Percentiles rank a stretch among this genome's conserved stretches.
phyloP scores from a whole-genome alignment of 2,329 filamentous ascomycete species.

The Fusarium sacchari region DNA sequence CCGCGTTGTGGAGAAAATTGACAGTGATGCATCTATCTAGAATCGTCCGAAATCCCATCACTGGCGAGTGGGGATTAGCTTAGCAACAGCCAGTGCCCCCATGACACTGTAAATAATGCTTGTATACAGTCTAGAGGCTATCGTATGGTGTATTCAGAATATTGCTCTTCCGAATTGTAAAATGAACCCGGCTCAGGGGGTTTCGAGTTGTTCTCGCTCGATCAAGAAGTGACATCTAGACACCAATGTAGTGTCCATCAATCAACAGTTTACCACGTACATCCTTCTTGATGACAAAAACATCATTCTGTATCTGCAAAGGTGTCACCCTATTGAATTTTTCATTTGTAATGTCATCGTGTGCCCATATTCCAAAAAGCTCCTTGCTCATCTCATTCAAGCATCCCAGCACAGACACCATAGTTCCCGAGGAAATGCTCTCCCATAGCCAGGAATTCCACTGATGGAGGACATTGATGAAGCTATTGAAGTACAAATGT shows the following conservation, averaged over 20 bases:
- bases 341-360: background rate
- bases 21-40: background rate
- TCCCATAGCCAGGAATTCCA: background rate
- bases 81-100: background rate
- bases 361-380: background rate
- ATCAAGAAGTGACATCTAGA: background rate
- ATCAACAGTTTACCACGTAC: too few species aligned
- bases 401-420: background rate
- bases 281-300: too few species aligned
- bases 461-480: background rate
- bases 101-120: background rate
- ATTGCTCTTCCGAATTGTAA: background rate
- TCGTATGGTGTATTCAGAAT: background rate
- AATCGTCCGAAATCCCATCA: slow-evolving; percentile 2
- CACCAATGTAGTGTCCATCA: background rate
- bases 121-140: background rate
- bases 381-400: background rate
- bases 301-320: too few species aligned
- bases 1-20: background rate
- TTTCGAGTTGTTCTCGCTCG: background rate
- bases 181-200: background rate
- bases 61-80: slow-evolving; percentile 2
- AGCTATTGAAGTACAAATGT: background rate
- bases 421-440: background rate
- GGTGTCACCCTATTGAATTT: background rate